Conservation (phyloP, 441 rosid genomes). For the Populus tomentosa region DNA sequence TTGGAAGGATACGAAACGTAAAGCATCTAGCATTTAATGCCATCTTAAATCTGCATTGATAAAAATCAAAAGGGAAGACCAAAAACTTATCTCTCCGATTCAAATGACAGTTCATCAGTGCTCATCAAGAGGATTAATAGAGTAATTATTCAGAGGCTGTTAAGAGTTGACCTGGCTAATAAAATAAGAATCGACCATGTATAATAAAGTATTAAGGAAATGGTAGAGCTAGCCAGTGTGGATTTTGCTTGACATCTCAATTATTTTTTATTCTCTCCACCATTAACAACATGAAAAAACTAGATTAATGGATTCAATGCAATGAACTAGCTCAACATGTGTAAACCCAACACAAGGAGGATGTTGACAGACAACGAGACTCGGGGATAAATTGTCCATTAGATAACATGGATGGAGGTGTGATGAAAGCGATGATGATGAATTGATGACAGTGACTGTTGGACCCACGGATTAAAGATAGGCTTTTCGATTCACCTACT, state of each 20-base stretch:
- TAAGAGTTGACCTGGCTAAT: neutral
- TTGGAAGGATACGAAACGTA: neutral
- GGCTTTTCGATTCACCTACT: neutral
- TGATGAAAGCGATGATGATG: neutral
- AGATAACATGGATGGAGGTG: neutral
- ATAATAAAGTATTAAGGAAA: too few species aligned
- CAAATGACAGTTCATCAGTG: slow-evolving; percentile 25
- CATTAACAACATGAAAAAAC: neutral
- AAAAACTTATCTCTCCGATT: neutral
- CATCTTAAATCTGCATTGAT: slow-evolving; percentile 9
- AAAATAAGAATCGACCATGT: neutral
- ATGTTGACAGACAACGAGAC: neutral
- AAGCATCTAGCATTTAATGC: neutral
- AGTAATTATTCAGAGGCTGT: neutral
- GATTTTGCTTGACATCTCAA: neutral
- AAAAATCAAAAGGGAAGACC: neutral
- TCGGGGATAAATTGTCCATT: neutral
- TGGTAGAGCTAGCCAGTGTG: neutral
- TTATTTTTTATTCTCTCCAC: neutral
- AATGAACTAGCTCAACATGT: neutral
- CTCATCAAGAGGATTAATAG: neutral
- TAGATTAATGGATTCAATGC: neutral
- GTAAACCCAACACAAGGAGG: neutral
- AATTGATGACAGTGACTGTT: neutral
- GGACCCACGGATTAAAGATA: neutral